Conservation (phyloP, 768 basidiomycete genomes). For the Collybiopsis luxurians region DNA sequence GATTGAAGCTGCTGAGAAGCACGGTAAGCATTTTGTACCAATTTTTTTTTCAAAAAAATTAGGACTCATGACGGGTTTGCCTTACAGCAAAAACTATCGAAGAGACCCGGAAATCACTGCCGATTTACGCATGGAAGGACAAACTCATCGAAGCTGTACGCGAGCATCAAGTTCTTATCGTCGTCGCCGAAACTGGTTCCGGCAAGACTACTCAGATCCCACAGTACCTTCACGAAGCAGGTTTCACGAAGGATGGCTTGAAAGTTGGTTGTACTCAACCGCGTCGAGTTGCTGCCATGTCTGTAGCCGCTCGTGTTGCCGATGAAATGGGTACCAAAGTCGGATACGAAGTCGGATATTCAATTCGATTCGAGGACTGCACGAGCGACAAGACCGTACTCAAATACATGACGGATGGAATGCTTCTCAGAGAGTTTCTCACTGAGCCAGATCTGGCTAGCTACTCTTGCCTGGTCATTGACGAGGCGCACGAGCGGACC, state of each 20-base stretch:
- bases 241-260: slow-evolving; percentile 82
- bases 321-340: slow-evolving; percentile 98
- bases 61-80: not conserved
- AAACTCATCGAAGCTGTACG: slow-evolving; percentile 85
- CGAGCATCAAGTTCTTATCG: slow-evolving; percentile 92
- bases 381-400: slow-evolving; percentile 98
- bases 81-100: slow-evolving; percentile 80
- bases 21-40: slow-evolving; percentile 52
- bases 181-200: slow-evolving; percentile 97
- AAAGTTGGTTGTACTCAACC: slow-evolving; percentile 98
- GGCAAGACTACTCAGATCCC: slow-evolving; percentile 99
- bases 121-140: slow-evolving; percentile 88
- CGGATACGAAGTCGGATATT: slow-evolving; percentile 99
- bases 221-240: slow-evolving; percentile 97
- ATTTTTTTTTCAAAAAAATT: not conserved
- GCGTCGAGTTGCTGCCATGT: slow-evolving; percentile 98
- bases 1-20: slow-evolving; percentile 88
- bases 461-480: slow-evolving; percentile 94
- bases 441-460: slow-evolving; percentile 97
- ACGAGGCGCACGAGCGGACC: slow-evolving; percentile 98
- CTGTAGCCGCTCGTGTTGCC: slow-evolving; percentile 97
- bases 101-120: slow-evolving; percentile 89
- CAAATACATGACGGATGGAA: slow-evolving; percentile 99
- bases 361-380: slow-evolving; percentile 98
- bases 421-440: slow-evolving; percentile 95